These are phyloP conservation scores for Microthlaspi erraticum DNA, from an alignment of 345 rosid species.

Conservation along the genomic window DNA sequence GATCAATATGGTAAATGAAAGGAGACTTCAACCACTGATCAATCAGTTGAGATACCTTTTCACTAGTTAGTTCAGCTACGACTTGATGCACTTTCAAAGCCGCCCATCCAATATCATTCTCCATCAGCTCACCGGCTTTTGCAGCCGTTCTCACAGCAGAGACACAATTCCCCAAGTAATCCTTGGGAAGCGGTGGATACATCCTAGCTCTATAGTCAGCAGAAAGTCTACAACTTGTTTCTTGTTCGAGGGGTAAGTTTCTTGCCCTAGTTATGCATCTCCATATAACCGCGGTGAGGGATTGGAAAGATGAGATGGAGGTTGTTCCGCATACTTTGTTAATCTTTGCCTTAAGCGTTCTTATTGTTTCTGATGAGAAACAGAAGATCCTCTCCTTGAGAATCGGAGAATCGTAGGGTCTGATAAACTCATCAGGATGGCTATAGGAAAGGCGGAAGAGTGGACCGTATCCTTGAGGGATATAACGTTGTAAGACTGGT, in stretches of 20 bases:
- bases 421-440: slow-evolving; percentile 55
- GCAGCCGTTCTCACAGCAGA: slow-evolving; percentile 46
- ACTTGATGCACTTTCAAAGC: slow-evolving; percentile 65
- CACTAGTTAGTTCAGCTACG: slow-evolving; percentile 51
- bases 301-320: slow-evolving; percentile 74
- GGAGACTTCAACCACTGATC: slow-evolving; percentile 60
- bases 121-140: slow-evolving; percentile 61
- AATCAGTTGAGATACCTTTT: slow-evolving; percentile 45
- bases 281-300: slow-evolving; percentile 70
- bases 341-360: slow-evolving; percentile 55
- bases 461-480: slow-evolving; percentile 58
- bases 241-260: slow-evolving; percentile 42
- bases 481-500: slow-evolving; percentile 57
- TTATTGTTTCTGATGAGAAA: slow-evolving; percentile 62
- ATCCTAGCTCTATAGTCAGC: slow-evolving; percentile 60
- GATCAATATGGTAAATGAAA: slow-evolving; percentile 47
- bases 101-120: slow-evolving; percentile 62
- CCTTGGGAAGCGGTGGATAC: slow-evolving; percentile 49
- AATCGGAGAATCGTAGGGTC: slow-evolving; percentile 49
- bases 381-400: slow-evolving; percentile 65
- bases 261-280: slow-evolving; percentile 60
- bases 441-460: slow-evolving; percentile 55
- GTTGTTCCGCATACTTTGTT: slow-evolving; percentile 52
- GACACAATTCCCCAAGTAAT: slow-evolving; percentile 73
- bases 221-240: slow-evolving; percentile 60